Base-by-base conservation (phyloP, 345 rosid genomes). In the Odontarrhena argentea region DNA sequence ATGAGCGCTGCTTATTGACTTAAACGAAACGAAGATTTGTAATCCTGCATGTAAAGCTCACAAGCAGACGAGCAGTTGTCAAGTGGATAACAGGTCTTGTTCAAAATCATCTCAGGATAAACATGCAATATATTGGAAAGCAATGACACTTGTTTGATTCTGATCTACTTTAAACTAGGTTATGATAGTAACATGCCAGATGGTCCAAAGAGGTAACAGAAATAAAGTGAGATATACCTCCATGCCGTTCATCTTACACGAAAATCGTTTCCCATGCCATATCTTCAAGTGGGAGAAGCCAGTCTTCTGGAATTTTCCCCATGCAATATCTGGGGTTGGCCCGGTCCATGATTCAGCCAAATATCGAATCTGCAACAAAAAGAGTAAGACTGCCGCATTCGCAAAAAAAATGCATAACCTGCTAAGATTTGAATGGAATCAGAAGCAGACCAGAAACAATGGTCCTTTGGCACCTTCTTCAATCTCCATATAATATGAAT, bases 381-480 rank as follows among this genome's bases (percentile, higher is more conserved):
- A 74, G 9, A 45, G 51, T 67, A 45, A 60, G 73, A 55, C n/a
- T 41, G 45, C 30, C 22, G 22, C 54, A 32, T 49, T 55, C 12
- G 1, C 6, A 47, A 13, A 22, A 52, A 40, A 9, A 28, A 37
- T 22, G 10, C 69, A 56, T 4, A 74, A 15, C 30, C 32, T 36
- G 54, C 8, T 58, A 74, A 54, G 2, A 10, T 28, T 10, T 14
- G 2, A 18, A 60, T 35, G 64, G 38, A 41, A 35, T 34, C 58
- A 48, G 69, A 25, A 74, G 28, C 66, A 35, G 58, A 87, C 96
- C 93, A 73, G 67, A 71, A 92, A 92, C 8, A 87, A 51, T 45
- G 96, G 98, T 52, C 98, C 98, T 71, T 85, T 87, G 44, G 83
- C 68, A 69, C 93, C 96, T 79, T 92, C 88, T 55, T 60, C 76